These are phyloP conservation scores for Lachnellula subtilissima DNA, from an alignment of 2,329 filamentous ascomycete genomes.

Conservation along the genomic window DNA sequence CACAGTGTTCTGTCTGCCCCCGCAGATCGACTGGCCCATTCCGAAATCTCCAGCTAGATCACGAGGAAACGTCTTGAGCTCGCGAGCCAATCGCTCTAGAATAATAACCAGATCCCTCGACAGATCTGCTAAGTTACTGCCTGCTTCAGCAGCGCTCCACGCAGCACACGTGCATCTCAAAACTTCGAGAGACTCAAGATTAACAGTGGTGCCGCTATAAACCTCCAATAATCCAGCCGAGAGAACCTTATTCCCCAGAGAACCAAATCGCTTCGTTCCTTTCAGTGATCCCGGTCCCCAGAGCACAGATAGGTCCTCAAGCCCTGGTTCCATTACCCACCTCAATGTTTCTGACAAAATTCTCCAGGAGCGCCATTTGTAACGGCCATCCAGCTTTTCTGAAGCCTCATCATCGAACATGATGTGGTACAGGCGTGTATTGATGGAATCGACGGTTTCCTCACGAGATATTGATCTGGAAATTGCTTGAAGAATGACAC, in stretches of 20 bases:
- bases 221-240: not conserved
- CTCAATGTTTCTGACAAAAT: constrained; percentile 22
- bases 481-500: constrained; percentile 36
- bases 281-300: constrained; percentile 11
- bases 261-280: constrained; percentile 20
- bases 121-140: constrained; percentile 8
- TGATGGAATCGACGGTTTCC: constrained; percentile 29
- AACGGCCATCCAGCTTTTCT: constrained; percentile 22
- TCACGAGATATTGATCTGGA: constrained; percentile 34
- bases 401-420: constrained; percentile 24
- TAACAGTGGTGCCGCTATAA: not conserved
- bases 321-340: constrained; percentile 13
- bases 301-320: constrained; percentile 18
- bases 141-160: constrained; percentile 18
- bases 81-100: constrained; percentile 12
- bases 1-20: constrained; percentile 8
- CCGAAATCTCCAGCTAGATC: constrained; percentile 6
- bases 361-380: constrained; percentile 29
- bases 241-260: not conserved
- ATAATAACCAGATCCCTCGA: constrained; percentile 14
- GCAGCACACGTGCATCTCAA: constrained; percentile 24
- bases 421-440: constrained; percentile 32
- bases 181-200: constrained; percentile 21
- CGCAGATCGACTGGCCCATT: constrained; percentile 3
- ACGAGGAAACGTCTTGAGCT: constrained; percentile 8